Evolutionary conservation across 495 filamentous ascomycete species (phyloP).

Genomic region (Penicillium dipodomyicola): DNA sequence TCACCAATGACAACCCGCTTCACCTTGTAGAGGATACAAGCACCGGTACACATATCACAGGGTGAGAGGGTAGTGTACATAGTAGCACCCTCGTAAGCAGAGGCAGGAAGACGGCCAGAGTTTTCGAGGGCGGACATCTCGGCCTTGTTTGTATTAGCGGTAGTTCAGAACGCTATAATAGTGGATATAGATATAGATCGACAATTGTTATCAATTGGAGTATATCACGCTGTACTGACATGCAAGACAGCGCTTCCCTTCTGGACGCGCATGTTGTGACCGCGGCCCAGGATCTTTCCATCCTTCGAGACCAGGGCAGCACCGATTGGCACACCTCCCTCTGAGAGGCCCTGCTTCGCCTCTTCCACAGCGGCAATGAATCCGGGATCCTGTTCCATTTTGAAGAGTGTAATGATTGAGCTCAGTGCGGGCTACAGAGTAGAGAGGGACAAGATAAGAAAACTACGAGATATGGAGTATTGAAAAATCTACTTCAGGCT

Average conservation of each 20-base stretch:
- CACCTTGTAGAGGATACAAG: conserved; percentile 77
- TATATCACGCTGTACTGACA: conserved; percentile 46
- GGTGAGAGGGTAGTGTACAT: conserved; percentile 89
- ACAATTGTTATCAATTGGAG: neutral
- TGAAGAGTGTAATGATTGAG: neutral
- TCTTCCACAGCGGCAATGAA: conserved; percentile 72
- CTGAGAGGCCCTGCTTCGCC: conserved; percentile 61
- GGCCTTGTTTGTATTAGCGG: conserved; percentile 48
- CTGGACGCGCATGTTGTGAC: conserved; percentile 81
- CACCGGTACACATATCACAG: conserved; percentile 87
- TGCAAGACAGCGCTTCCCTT: conserved; percentile 72
- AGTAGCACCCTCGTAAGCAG: conserved; percentile 68
- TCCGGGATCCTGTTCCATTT: conserved; percentile 49
- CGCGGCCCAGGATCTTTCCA: conserved; percentile 72
- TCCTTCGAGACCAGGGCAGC: conserved; percentile 68
- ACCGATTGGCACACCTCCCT: conserved; percentile 82
- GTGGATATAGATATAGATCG: conserved; percentile 2
- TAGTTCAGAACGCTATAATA: neutral
- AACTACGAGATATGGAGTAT: neutral
- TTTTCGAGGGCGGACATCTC: conserved; percentile 80
- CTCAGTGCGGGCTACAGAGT: neutral
- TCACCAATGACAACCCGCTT: conserved; percentile 81
- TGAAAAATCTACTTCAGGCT: conserved; percentile 2
- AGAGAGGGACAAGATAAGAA: conserved; percentile 1
- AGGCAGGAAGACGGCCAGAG: conserved; percentile 70